Conservation (phyloP, 2,329 filamentous ascomycete species). For the Penicillium occitanis region DNA sequence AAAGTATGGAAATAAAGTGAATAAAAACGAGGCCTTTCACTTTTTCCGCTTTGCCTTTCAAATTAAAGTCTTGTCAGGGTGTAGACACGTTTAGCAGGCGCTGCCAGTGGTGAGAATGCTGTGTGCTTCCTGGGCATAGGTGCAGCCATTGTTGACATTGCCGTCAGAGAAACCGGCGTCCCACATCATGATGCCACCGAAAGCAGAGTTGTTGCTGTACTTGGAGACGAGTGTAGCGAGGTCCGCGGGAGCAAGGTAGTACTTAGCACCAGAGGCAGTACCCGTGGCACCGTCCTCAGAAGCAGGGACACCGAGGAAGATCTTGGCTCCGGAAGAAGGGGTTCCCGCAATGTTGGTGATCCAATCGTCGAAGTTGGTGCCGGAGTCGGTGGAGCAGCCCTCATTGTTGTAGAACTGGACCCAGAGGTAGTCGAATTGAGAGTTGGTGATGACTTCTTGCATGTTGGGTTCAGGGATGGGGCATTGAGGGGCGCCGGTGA, state of each 20-base stretch:
- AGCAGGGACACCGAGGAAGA: slow-evolving; percentile 55
- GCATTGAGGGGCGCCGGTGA: slow-evolving; percentile 57
- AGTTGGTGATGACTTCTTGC: slow-evolving; percentile 44
- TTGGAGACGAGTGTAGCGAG: slow-evolving; percentile 47
- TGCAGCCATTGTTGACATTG: slow-evolving; percentile 47
- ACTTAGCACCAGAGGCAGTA: slow-evolving; percentile 23
- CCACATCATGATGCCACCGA: slow-evolving; percentile 63
- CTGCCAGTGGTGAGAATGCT: slow-evolving; percentile 35
- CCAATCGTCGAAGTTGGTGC: slow-evolving; percentile 52
- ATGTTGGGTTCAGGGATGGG: slow-evolving; percentile 50
- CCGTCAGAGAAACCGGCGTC: slow-evolving; percentile 53
- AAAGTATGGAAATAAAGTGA: neutral
- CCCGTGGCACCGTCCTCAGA: slow-evolving; percentile 30
- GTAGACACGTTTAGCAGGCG: slow-evolving; percentile 3
- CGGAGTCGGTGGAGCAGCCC: slow-evolving; percentile 48
- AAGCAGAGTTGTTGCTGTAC: slow-evolving; percentile 44
- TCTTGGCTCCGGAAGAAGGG: slow-evolving; percentile 48
- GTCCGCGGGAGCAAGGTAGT: slow-evolving; percentile 51
- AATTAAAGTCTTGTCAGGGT: neutral
- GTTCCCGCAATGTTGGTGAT: slow-evolving; percentile 38
- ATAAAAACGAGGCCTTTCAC: neutral
- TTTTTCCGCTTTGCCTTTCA: neutral
- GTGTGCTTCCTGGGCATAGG: slow-evolving; percentile 53
- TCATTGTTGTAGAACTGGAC: slow-evolving; percentile 58
- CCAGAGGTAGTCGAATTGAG: slow-evolving; percentile 55